Evolutionary conservation across 352 stramenopile genomes (phyloP).

Genomic region (Peronospora destructor): DNA sequence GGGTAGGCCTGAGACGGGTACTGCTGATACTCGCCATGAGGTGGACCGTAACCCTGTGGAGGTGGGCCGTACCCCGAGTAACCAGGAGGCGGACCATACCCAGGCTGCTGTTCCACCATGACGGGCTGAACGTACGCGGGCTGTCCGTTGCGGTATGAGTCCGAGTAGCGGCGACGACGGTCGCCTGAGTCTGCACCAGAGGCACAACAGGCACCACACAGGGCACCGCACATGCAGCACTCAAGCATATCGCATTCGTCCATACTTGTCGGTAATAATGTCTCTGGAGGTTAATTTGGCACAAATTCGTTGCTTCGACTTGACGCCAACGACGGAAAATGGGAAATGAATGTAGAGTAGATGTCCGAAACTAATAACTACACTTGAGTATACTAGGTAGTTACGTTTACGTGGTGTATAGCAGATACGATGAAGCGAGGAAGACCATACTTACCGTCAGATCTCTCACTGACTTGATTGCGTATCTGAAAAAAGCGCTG

Average conservation of each 20-base stretch:
- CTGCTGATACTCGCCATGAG: slow-evolving; percentile 42
- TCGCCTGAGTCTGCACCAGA: slow-evolving; percentile 30
- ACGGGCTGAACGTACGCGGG: slow-evolving; percentile 74
- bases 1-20: slow-evolving; percentile 37
- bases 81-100: slow-evolving; percentile 24
- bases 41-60: slow-evolving; percentile 33
- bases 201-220: slow-evolving; percentile 72
- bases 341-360: slow-evolving; percentile 14
- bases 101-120: slow-evolving; percentile 40
- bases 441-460: no score
- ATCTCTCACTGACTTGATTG: no score
- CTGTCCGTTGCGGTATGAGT: slow-evolving; percentile 35
- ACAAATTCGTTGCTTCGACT: background rate
- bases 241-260: slow-evolving; percentile 77
- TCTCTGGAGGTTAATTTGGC: background rate
- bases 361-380: no score
- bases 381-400: slow-evolving; percentile 3
- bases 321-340: slow-evolving; percentile 10
- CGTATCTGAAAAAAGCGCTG: no score
- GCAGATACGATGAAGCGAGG: background rate
- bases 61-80: slow-evolving; percentile 28
- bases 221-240: slow-evolving; percentile 65
- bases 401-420: slow-evolving; percentile 18
- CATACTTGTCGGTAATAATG: slow-evolving; percentile 22
- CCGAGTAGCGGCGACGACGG: slow-evolving; percentile 30